These are phyloP conservation scores for Solanum bulbocastanum DNA, from an alignment of 257 asterid species.

Conservation along the genomic window DNA sequence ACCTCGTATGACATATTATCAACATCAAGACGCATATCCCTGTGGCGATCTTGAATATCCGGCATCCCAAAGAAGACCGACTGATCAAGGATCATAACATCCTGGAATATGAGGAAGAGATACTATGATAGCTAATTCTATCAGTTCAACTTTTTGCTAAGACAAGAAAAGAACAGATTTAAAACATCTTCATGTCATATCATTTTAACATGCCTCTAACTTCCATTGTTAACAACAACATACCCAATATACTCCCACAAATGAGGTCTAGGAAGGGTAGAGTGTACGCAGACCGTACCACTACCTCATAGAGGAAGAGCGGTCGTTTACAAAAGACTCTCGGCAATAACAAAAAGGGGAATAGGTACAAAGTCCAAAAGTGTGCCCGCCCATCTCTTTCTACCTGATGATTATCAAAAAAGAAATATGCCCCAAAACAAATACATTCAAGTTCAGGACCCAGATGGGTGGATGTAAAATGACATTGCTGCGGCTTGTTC, in stretches of 20 bases:
- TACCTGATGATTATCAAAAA: not conserved
- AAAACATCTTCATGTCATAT: not conserved
- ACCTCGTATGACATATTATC: constrained; percentile 49
- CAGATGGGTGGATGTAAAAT: not conserved
- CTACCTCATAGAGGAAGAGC: not conserved
- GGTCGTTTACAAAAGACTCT: not conserved
- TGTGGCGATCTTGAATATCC: constrained; percentile 26
- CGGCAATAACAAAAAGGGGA: not conserved
- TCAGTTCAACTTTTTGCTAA: not conserved
- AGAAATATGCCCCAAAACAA: not conserved
- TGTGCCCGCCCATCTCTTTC: not conserved
- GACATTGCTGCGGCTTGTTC: not conserved
- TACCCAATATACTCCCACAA: not conserved
- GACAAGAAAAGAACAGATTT: not conserved
- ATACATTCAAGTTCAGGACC: not conserved
- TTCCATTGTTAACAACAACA: not conserved
- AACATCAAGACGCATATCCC: constrained; percentile 50
- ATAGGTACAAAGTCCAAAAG: not conserved
- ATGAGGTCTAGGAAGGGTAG: not conserved
- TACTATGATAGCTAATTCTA: not conserved
- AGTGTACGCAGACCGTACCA: not conserved
- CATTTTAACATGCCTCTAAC: not conserved
- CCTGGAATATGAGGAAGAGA: constrained; percentile 13
- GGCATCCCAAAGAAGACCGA: constrained; percentile 30
- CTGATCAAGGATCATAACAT: constrained; percentile 38